Evolutionary conservation across 257 asterid genomes (phyloP).

Genomic region (Scutellaria baicalensis): DNA sequence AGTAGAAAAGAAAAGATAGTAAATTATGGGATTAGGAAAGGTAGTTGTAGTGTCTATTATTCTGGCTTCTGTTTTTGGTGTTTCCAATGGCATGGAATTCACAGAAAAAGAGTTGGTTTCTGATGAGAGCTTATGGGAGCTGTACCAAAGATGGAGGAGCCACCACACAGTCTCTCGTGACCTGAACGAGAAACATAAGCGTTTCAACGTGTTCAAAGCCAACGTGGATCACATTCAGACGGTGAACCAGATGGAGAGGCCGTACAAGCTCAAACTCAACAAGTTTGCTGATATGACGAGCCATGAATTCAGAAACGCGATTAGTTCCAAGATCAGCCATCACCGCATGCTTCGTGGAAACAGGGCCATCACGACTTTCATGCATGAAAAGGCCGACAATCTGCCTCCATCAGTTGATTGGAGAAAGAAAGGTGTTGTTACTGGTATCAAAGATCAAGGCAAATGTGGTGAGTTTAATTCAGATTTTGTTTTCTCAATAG

Average conservation of each 20-base stretch:
- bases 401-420: slow-evolving; percentile 71
- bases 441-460: slow-evolving; percentile 79
- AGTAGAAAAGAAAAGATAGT: too few relatives aligned
- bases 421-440: slow-evolving; percentile 79
- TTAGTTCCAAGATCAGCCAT: slow-evolving; percentile 63
- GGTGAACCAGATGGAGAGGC: slow-evolving; percentile 66
- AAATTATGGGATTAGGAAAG: slow-evolving; percentile 28
- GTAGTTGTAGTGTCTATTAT: slow-evolving; percentile 25
- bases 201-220: slow-evolving; percentile 79
- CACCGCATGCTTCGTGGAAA: slow-evolving; percentile 49
- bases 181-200: slow-evolving; percentile 50
- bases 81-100: slow-evolving; percentile 53
- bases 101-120: slow-evolving; percentile 64
- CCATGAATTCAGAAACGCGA: slow-evolving; percentile 53
- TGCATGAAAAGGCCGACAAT: slow-evolving; percentile 37
- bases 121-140: slow-evolving; percentile 72
- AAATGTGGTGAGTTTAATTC: slow-evolving; percentile 47
- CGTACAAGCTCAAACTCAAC: slow-evolving; percentile 83
- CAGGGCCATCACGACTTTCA: slow-evolving; percentile 39
- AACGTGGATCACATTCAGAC: slow-evolving; percentile 61
- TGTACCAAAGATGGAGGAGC: slow-evolving; percentile 82
- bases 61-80: slow-evolving; percentile 25
- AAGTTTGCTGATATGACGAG: slow-evolving; percentile 71
- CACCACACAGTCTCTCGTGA: slow-evolving; percentile 66
- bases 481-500: neutral